These are phyloP conservation scores for Aspergillus uvarum DNA, from an alignment of 2,329 filamentous ascomycete species.

Conservation along the genomic window DNA sequence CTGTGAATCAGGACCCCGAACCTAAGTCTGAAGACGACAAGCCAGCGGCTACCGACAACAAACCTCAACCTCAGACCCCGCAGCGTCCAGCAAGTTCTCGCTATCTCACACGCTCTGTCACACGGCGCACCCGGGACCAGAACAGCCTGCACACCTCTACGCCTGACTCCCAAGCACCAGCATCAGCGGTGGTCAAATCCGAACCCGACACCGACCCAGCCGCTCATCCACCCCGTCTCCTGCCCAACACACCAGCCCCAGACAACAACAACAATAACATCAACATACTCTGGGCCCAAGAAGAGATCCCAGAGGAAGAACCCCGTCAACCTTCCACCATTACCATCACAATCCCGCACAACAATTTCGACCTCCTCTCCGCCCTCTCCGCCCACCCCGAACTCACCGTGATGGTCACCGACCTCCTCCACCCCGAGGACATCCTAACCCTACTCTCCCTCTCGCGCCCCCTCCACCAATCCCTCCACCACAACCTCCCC, in stretches of 20 bases:
- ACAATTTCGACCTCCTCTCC: constrained; percentile 14
- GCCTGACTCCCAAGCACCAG: neutral
- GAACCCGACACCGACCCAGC: neutral
- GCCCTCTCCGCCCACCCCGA: constrained; percentile 39
- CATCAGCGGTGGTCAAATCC: neutral
- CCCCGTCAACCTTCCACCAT: neutral
- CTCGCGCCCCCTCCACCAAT: constrained; percentile 61
- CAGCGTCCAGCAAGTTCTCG: neutral
- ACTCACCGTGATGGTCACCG: constrained; percentile 56
- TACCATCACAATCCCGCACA: neutral
- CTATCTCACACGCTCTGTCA: neutral
- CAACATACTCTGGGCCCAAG: neutral
- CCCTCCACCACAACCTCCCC: constrained; percentile 60
- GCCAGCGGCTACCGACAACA: neutral
- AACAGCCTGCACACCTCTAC: neutral
- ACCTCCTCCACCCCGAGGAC: constrained; percentile 55
- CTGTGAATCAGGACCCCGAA: neutral
- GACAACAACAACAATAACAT: neutral
- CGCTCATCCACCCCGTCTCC: neutral
- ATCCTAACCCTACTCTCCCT: constrained; percentile 65
- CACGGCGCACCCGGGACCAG: neutral
- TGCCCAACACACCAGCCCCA: neutral
- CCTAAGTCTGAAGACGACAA: neutral
- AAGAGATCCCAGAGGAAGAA: neutral
- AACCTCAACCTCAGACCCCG: neutral